Percentiles rank a stretch among this genome's conserved stretches.
Evolutionary conservation across 345 rosid genomes (phyloP).

Genomic region (Adansonia digitata): DNA sequence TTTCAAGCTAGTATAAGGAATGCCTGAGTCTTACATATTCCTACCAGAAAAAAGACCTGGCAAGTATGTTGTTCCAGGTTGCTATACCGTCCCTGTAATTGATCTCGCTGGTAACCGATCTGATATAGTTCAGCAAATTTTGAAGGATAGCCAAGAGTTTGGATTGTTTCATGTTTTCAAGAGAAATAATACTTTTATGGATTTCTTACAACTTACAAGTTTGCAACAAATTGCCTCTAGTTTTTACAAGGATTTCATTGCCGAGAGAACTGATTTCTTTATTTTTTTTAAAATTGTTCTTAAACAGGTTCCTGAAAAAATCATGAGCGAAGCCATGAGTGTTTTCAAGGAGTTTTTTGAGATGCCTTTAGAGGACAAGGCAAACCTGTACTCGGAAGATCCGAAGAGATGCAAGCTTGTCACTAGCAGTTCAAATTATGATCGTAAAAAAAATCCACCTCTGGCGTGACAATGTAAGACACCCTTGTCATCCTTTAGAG

Average conservation of each 20-base stretch:
- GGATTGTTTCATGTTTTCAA: conserved; percentile 27
- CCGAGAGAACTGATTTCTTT: too few relatives aligned
- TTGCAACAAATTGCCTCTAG: too few relatives aligned
- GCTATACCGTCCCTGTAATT: conserved; percentile 9
- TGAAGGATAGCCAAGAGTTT: conserved; percentile 18
- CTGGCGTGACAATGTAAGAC: conserved; percentile 18
- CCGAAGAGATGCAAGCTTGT: not conserved
- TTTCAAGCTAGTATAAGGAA: conserved; percentile 16
- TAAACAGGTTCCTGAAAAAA: conserved; percentile 3
- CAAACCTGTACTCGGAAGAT: not conserved
- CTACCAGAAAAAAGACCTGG: conserved; percentile 26
- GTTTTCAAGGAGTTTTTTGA: conserved; percentile 19
- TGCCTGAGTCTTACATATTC: conserved; percentile 21
- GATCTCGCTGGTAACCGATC: conserved; percentile 4
- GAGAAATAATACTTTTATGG: too few relatives aligned
- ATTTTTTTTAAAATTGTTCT: not conserved
- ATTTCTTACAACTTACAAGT: too few relatives aligned
- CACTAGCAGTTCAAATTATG: conserved; percentile 1
- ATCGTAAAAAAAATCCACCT: not conserved
- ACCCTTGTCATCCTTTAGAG: conserved; percentile 19
- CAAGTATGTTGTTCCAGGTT: not conserved
- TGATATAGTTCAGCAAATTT: conserved; percentile 7
- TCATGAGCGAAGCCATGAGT: conserved; percentile 4
- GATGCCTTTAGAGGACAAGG: conserved; percentile 21
- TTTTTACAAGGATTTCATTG: too few relatives aligned